Base-by-base conservation (phyloP, 2,329 filamentous ascomycete genomes). In the Cordyceps javanica region DNA sequence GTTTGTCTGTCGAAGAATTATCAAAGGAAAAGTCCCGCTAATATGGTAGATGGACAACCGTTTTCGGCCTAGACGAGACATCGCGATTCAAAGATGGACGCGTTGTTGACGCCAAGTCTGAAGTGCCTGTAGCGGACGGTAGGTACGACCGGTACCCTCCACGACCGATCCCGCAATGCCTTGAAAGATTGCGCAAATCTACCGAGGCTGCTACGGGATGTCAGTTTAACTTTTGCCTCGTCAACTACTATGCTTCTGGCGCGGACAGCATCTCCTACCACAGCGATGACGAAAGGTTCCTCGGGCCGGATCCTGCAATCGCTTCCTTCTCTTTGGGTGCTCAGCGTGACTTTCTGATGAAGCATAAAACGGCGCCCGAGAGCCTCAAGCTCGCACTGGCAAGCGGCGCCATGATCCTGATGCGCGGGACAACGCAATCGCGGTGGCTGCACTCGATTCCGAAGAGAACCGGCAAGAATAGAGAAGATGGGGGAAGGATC, bases 221-320 rank as follows among this genome's bases (percentile, higher is more conserved):
- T 65, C 78, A 67, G 1, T 93, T 88, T 72, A 93, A 93, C 67
- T 90, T 92, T 68, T 89, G 86, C 60, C 78, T 93, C 1, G 87
- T 93, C 5, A 93, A 93, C 66, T 93, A 93, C 73, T 93, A 93
- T 67, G 86, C 86, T n/a, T 82, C 81, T 3, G 89, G 89, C 0
- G 75, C 82, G 6, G 89, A 93, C 68, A 90, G 86, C 63, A 93
- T 93, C 50, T 82, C 85, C 11, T 93, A 88, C 66, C 89, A 93
- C 70, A 89, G 85, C 50, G 90, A 93, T 63, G 89, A 93, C 65
- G 90, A 93, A 74, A 77, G 82, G 6, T 94, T 93, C 63, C 78
- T 93, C 0, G 89, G 89, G 0, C 62, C 72, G 0, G 73, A 86
- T 19, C 89, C 89, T 0, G 81, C 83, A 9, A 92, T 93, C 55